phyloP scores from a whole-genome alignment of 1,284 basidiomycete species.

The Malassezia equina region DNA sequence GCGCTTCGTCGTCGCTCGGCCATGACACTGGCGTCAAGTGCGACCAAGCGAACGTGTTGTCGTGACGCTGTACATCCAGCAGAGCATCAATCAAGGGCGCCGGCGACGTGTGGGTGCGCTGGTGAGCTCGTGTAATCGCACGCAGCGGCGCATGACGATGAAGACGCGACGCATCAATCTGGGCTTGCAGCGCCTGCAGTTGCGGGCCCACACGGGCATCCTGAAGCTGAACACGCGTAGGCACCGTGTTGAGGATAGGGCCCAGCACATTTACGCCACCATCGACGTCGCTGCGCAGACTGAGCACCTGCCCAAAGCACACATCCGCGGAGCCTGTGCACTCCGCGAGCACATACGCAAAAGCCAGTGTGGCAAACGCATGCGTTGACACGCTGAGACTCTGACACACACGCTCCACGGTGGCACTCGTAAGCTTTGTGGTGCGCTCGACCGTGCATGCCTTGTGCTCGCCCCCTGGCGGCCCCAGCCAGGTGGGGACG shows the following conservation, averaged over 20 bases:
- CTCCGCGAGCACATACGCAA: constrained; percentile 28
- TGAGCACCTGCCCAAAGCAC: constrained; percentile 40
- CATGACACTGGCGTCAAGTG: neutral
- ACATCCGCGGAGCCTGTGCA: constrained; percentile 24
- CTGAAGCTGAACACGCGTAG: constrained; percentile 23
- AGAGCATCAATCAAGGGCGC: constrained; percentile 33
- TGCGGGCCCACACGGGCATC: constrained; percentile 1
- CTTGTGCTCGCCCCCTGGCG: neutral
- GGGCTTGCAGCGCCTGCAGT: constrained; percentile 20
- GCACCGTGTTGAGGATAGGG: constrained; percentile 39
- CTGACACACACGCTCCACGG: constrained; percentile 14
- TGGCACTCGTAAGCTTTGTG: neutral
- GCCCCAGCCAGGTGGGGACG: constrained; percentile 14
- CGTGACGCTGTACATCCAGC: constrained; percentile 32
- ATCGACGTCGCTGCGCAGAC: constrained; percentile 25
- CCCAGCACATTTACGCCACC: constrained; percentile 33
- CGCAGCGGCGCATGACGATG: constrained; percentile 36
- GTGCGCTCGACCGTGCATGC: constrained; percentile 4
- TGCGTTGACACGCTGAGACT: constrained; percentile 26
- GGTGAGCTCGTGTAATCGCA: constrained; percentile 19
- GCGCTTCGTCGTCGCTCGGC: constrained; percentile 6
- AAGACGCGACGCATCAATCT: constrained; percentile 26
- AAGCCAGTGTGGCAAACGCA: constrained; percentile 32
- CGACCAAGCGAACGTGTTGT: neutral
- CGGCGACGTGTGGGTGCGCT: constrained; percentile 2